Base-by-base conservation (phyloP, 345 rosid genomes). In the Eucalyptus brandiana region DNA sequence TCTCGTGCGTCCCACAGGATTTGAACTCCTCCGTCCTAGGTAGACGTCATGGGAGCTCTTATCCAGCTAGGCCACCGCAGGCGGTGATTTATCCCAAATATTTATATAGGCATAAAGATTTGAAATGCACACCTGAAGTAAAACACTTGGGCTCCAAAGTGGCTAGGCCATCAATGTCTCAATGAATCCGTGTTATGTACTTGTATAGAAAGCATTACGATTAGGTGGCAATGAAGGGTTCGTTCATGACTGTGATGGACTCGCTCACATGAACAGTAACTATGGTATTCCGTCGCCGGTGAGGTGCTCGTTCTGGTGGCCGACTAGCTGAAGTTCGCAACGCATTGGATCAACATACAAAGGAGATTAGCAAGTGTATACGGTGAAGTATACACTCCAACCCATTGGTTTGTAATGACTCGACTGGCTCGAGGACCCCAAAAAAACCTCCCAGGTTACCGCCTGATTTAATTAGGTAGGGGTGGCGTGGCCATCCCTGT, bases 1-100 rank as follows among this genome's bases (percentile, higher is more conserved):
- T 44, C 47, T 3, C 3, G 47, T 44, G 2, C 47, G 1, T 44
- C 45, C 2, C 45, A 9, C 1, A 8, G 9, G 8, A 44, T 44
- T 44, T 9, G 2, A 44, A 44, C 45, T 44, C 45, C 47, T 44
- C 3, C 47, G 3, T 44, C 2, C 47, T 8, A 3, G 3, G 10
- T 44, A 44, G 10, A 44, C 47, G 1, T 44, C 47, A 44, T 44
- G 2, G 10, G 3, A 44, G 47, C 10, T 44, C 9, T 44, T 44
- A 9, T 44, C 1, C 47, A 9, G 47, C 3, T 44, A 44, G 45
- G 45, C 45, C 45, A 44, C 45, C 10, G 45, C 2, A 44, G 45
- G 45, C 10, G 10, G 10, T 44, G 47, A 8, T 44, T 44, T 44
- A 44, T 44, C 47, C 47, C 47, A 26, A 28, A 60, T 28, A 28